A percentile compares a stretch with the other conserved stretches of the same genome.
phyloP scores from a whole-genome alignment of 2,329 filamentous ascomycete genomes.

The Trichoderma sp. region DNA sequence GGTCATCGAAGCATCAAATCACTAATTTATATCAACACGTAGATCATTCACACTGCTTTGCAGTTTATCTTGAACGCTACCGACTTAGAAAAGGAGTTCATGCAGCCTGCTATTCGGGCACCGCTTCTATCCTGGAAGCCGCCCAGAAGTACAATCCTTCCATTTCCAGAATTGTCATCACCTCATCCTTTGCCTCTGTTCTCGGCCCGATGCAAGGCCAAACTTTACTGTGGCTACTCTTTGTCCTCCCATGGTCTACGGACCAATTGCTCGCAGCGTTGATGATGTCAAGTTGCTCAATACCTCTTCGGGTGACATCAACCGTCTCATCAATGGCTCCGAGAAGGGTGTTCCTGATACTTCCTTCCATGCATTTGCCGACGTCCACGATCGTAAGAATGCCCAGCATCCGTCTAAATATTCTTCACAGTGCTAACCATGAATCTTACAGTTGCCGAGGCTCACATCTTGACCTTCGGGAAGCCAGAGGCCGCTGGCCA shows the following conservation, averaged over 20 bases:
- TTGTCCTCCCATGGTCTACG: constrained; percentile 1
- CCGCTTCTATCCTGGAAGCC: not conserved
- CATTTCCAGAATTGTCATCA: not conserved
- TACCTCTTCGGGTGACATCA: not conserved
- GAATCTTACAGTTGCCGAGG: not conserved
- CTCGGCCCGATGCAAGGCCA: not conserved
- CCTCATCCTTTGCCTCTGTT: not conserved
- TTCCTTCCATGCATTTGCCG: not conserved
- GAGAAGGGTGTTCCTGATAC: not conserved
- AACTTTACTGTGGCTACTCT: not conserved
- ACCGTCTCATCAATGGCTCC: not conserved
- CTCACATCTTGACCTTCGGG: not conserved
- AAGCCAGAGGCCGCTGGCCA: constrained; percentile 3
- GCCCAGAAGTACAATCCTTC: not conserved
- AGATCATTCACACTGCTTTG: not conserved
- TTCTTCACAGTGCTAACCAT: not conserved
- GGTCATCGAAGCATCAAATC: accelerated
- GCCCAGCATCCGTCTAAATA: not conserved
- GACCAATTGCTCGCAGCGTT: not conserved
- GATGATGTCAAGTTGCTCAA: not conserved
- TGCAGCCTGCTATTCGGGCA: not conserved
- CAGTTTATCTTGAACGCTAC: not conserved
- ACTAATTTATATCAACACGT: not conserved
- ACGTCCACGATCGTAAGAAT: not conserved
- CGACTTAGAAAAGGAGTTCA: not conserved